A percentile compares a stretch with the other conserved stretches of the same genome.
Conservation (phyloP, 23 red algal genomes). For the Rhodosorus marinus region DNA sequence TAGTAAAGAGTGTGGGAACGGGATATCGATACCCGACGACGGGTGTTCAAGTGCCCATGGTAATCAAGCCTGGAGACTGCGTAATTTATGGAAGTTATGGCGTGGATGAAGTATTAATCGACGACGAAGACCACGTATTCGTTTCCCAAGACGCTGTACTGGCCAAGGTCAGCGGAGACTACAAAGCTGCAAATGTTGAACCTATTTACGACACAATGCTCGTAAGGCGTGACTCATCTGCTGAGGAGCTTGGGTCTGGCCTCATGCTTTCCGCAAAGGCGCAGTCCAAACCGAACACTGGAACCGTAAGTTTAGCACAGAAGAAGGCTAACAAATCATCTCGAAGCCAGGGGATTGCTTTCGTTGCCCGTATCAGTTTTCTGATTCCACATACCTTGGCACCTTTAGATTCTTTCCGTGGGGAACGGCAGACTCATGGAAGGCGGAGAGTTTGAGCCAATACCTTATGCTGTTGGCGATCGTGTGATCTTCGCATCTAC, state of each 20-base stretch:
- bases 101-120: conserved; percentile 56
- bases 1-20: conserved; percentile 28
- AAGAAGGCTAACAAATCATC: no score
- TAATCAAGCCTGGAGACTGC: conserved; percentile 47
- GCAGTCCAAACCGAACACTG: conserved; percentile 18
- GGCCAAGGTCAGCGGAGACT: conserved; percentile 41
- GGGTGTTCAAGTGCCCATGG: conserved; percentile 45
- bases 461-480: conserved; percentile 51
- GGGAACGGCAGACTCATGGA: conserved; percentile 80
- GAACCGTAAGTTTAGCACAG: no score
- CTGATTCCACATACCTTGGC: no score
- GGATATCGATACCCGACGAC: conserved; percentile 40
- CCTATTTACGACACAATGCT: conserved; percentile 70
- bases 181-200: conserved; percentile 21
- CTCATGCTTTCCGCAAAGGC: conserved; percentile 45
- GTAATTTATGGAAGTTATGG: conserved; percentile 78
- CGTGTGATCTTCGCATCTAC: conserved; percentile 67
- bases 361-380: no score
- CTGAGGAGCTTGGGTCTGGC: conserved; percentile 46
- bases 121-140: conserved; percentile 66
- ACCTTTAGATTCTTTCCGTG: conserved; percentile 51
- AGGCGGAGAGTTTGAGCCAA: conserved; percentile 79
- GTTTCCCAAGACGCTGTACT: conserved; percentile 86
- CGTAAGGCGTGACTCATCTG: conserved; percentile 37
- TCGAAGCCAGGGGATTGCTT: no score